Evolutionary conservation across 148 eudicot species (phyloP), one percentile per base, ranked within the genome.

Genomic region (Rhododendron henanense): DNA sequence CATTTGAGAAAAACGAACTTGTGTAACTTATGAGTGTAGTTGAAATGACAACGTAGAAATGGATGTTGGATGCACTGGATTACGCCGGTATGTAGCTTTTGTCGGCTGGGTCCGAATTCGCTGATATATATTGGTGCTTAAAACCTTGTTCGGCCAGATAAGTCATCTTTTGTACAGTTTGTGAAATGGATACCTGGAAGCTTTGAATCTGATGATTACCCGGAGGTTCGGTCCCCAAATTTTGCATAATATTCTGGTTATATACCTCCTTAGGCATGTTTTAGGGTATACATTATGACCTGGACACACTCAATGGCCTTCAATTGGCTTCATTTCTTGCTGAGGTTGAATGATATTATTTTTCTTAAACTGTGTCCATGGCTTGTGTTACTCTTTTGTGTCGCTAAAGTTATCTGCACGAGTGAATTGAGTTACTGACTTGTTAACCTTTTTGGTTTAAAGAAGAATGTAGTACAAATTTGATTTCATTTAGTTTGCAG

Each of bases 401-500:
- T 48, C 19, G 0, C 45, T 47, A 47, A n/a, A 78, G 51, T 78
- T 47, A 48, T 45, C 57, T 78, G 48, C 25, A 21, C 10, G 25
- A 77, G 51, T 51, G n/a, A 11, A 65, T 44, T 69, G 21, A 44
- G 85, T 48, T 71, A 6, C 10, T 25, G 61, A 14, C 25, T 21
- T 47, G 44, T 31, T 31, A 73, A 28, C 7, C 4, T 84, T 33
- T 44, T 65, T 11, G 25, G 51, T 39, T 71, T 39, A 48, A 83
- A 50, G 47, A 19, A 37, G 53, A 19, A 1, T 14, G 6, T 15
- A 18, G 51, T 65, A 11, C 9, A 7, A 25, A 6, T 69, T 84
- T 78, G 59, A 28, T 50, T 45, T 45, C 81, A 75, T 81, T 41
- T 84, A 35, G 25, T 57, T 76, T 91, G 87, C 94, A 91, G 95